Base-by-base conservation (phyloP, 768 basidiomycete species). In the Nidularia pulvinata region DNA sequence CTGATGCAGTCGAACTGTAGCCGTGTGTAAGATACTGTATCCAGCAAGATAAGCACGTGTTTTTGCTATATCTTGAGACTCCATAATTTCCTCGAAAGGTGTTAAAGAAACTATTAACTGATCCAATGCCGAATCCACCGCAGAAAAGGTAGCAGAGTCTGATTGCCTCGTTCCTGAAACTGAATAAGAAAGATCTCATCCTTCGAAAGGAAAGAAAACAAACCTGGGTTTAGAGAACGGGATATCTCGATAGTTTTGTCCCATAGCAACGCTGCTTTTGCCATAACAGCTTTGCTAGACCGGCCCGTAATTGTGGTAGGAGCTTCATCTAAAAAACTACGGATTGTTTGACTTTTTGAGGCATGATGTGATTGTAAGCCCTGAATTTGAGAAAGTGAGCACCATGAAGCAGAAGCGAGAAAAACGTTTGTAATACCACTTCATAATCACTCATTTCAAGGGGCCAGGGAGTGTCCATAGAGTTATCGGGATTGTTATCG, bases 381-480 rank as follows among this genome's bases (percentile, higher is more conserved):
- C 25, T 25, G 25, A 25, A 25, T 25, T 25, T 25, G 25, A 25
- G 25, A 25, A 25, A 46, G 63, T 67, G 30, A 52, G 59, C 16
- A 57, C 51, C 39, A 55, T 55, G 14, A 37, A 57, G 13, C 59
- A 62, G 14, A 64, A 49, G 32, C 35, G 56, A 22, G 58, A 25
- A 25, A 25, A 25, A 2, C 25, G 1, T 4, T 25, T 25, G 25
- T 25, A 25, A 25, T 25, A 25, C 64, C 57, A 65, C 60, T 57
- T 67, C 66, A 43, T 72, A 74, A 33, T 69, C 69, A 9, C 67
- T 67, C 49, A 66, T 64, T 37, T 70, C 71, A 11, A 73, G 58
- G 1, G 75, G 75, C 70, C 74, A 73, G 1, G 74, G 73, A 1
- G 72, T 73, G 57, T 71, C 69, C 7, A 73, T 55, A 47, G 63